Conservation (phyloP, 1,284 basidiomycete genomes). For the Cryptococcus wingfieldii region DNA sequence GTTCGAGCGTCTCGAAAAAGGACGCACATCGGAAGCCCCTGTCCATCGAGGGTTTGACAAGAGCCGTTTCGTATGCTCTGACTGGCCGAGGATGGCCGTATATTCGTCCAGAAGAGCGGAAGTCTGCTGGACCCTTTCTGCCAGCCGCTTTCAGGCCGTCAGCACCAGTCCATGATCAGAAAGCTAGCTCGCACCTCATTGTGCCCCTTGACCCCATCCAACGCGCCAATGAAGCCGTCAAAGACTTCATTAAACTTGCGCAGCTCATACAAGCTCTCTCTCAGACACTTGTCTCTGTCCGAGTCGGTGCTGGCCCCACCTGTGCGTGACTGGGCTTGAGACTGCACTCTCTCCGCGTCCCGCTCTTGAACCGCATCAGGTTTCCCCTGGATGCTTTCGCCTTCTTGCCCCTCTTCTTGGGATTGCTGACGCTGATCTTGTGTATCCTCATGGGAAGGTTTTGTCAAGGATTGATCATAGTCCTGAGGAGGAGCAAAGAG, state of each 20-base stretch:
- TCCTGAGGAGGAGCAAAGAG: constrained; percentile 8
- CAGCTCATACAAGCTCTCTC: constrained; percentile 44
- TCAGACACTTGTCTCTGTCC: constrained; percentile 30
- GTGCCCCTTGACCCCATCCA: constrained; percentile 39
- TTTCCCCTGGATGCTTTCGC: not conserved
- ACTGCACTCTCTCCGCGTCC: not conserved
- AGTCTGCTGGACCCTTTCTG: constrained; percentile 38
- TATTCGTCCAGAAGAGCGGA: constrained; percentile 43
- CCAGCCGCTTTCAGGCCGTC: constrained; percentile 32
- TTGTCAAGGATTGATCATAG: not conserved
- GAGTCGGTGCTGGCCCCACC: not conserved
- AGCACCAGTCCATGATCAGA: not conserved
- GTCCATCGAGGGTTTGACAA: constrained; percentile 43
- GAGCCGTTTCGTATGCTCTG: constrained; percentile 43
- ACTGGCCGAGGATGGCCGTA: constrained; percentile 41
- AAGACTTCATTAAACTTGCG: constrained; percentile 46
- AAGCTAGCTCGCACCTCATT: constrained; percentile 36
- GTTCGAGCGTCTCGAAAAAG: not conserved
- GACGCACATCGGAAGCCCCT: constrained; percentile 43
- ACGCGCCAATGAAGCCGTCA: constrained; percentile 38
- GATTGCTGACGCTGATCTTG: not conserved
- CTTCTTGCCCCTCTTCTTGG: not conserved
- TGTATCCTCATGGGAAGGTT: not conserved
- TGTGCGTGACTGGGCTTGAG: not conserved
- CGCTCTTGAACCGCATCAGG: not conserved